A percentile compares a stretch with the other conserved stretches of the same genome.
phyloP scores from a whole-genome alignment of 2,329 filamentous ascomycete genomes.

The Penicillium olsonii region DNA sequence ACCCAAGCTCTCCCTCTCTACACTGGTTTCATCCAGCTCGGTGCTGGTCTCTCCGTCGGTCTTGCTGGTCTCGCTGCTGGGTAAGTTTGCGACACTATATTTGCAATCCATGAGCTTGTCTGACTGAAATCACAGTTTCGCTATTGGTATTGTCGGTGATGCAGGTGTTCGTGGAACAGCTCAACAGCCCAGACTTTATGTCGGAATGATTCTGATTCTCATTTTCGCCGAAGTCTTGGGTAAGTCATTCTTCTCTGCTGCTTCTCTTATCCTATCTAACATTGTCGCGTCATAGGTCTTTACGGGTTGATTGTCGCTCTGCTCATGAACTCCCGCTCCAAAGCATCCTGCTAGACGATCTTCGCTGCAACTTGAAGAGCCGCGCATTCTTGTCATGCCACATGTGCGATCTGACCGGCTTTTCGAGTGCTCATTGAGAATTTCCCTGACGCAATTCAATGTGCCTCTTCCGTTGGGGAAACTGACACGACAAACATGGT shows the following conservation, averaged over 20 bases:
- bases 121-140: conserved; percentile 57
- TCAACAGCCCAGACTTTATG: conserved; percentile 68
- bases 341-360: conserved; percentile 59
- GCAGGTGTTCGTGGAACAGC: conserved; percentile 55
- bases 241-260: conserved; percentile 51
- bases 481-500: conserved; percentile 10
- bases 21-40: conserved; percentile 82
- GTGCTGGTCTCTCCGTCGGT: conserved; percentile 79
- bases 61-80: conserved; percentile 79
- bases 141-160: conserved; percentile 77
- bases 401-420: conserved; percentile 4
- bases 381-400: conserved; percentile 13
- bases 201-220: conserved; percentile 98
- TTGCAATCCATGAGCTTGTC: not conserved
- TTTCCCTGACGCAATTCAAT: conserved; percentile 7
- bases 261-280: conserved; percentile 1
- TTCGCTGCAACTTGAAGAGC: conserved; percentile 11
- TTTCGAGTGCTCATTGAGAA: conserved; percentile 8
- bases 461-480: conserved; percentile 3
- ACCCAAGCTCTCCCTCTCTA: conserved; percentile 72
- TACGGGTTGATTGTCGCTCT: conserved; percentile 98
- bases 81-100: conserved; percentile 31
- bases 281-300: conserved; percentile 65
- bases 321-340: conserved; percentile 97
- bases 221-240: conserved; percentile 99